These are phyloP conservation scores for Lanmaoa pseudosensibilis DNA, from an alignment of 768 basidiomycete species.

Conservation along the genomic window DNA sequence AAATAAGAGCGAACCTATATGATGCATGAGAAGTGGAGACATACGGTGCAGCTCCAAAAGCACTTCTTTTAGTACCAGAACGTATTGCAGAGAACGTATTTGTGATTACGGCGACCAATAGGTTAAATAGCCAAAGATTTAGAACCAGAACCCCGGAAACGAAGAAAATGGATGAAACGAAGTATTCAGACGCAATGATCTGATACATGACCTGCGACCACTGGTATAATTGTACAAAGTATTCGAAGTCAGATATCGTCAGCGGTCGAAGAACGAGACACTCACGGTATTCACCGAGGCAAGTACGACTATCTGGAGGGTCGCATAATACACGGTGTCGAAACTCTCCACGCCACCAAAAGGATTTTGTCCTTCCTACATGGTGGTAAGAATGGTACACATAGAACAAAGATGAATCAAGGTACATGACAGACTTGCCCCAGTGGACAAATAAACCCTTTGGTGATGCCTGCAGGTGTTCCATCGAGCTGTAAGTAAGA, in stretches of 20 bases:
- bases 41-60: slow-evolving; percentile 72
- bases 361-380: slow-evolving; percentile 68
- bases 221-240: slow-evolving; percentile 34
- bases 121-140: slow-evolving; percentile 92
- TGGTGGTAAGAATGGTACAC: background rate
- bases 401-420: background rate
- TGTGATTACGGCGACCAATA: slow-evolving; percentile 95
- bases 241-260: slow-evolving; percentile 1
- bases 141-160: slow-evolving; percentile 80
- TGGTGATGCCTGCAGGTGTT: slow-evolving; percentile 41
- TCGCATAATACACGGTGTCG: slow-evolving; percentile 81
- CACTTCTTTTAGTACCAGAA: slow-evolving; percentile 83
- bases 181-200: slow-evolving; percentile 89
- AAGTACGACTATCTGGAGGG: slow-evolving; percentile 82
- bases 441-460: slow-evolving; percentile 89
- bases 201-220: slow-evolving; percentile 84
- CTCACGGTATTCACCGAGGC: slow-evolving; percentile 76
- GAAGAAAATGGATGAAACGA: slow-evolving; percentile 85
- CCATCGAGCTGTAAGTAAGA: slow-evolving; percentile 45
- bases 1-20: background rate
- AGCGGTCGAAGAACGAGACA: slow-evolving; percentile 4
- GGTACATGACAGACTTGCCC: slow-evolving; percentile 80
- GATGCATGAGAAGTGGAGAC: slow-evolving; percentile 1
- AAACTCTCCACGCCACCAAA: slow-evolving; percentile 69
- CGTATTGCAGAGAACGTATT: slow-evolving; percentile 89